Evolutionary conservation across 495 filamentous ascomycete genomes (phyloP).

Genomic region (Hypoxylon fragiforme): DNA sequence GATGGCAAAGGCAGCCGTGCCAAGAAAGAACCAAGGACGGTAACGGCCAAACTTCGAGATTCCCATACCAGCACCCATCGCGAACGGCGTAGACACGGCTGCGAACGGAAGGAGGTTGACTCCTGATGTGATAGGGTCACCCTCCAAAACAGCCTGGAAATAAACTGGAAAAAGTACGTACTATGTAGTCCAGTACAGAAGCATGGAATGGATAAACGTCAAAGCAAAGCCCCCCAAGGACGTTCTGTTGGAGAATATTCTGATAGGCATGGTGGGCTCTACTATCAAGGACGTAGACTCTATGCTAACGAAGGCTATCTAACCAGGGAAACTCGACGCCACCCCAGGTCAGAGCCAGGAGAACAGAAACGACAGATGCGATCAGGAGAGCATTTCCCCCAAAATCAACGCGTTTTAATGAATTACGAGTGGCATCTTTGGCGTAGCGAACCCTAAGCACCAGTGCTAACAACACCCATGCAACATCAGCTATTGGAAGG

Average conservation of each 20-base stretch:
- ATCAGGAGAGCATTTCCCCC: slow-evolving; percentile 39
- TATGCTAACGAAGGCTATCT: too few species aligned
- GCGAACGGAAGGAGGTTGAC: slow-evolving; percentile 42
- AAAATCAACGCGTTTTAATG: slow-evolving; percentile 34
- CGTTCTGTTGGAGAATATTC: slow-evolving; percentile 34
- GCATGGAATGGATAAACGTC: slow-evolving; percentile 23
- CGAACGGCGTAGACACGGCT: slow-evolving; percentile 35
- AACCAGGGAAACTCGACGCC: slow-evolving; percentile 33
- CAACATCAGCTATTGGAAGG: slow-evolving; percentile 35
- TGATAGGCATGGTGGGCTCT: slow-evolving; percentile 32
- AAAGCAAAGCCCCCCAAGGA: slow-evolving; percentile 17
- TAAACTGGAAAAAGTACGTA: slow-evolving; percentile 56
- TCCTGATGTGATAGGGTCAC: slow-evolving; percentile 36
- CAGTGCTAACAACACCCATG: slow-evolving; percentile 21
- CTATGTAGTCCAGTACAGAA: slow-evolving; percentile 42
- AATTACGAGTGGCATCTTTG: slow-evolving; percentile 3
- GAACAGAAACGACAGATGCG: slow-evolving; percentile 27
- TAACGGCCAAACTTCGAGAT: slow-evolving; percentile 48
- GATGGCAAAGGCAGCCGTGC: slow-evolving; percentile 43
- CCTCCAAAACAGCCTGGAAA: slow-evolving; percentile 45
- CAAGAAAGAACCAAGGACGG: slow-evolving; percentile 43
- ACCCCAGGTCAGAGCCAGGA: slow-evolving; percentile 32
- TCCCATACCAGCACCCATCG: slow-evolving; percentile 35
- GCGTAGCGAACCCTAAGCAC: slow-evolving; percentile 35
- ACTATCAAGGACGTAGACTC: too few species aligned